Conservation (phyloP, 192 early-diverging fungal genomes). For the Coemansia sp. region DNA sequence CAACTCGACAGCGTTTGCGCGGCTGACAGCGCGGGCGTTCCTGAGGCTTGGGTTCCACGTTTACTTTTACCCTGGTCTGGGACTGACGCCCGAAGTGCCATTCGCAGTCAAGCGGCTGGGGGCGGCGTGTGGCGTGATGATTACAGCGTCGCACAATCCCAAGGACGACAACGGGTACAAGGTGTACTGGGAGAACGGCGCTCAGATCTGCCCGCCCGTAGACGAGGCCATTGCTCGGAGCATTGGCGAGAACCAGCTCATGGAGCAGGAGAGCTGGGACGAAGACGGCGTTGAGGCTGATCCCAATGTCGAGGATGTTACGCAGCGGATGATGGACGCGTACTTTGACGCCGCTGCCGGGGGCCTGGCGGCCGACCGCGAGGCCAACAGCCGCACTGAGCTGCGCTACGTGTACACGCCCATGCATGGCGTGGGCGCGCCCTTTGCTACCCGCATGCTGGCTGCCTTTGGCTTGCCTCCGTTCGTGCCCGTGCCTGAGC, state of each 20-base stretch:
- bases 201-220: constrained; percentile 88
- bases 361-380: constrained; percentile 18
- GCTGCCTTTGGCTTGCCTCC: constrained; percentile 67
- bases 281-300: constrained; percentile 56
- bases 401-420: constrained; percentile 80
- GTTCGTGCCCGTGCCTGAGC: constrained; percentile 63
- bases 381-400: constrained; percentile 12
- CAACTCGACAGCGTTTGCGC: constrained; percentile 79
- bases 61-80: constrained; percentile 67
- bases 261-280: constrained; percentile 58
- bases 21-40: constrained; percentile 80
- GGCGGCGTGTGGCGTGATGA: constrained; percentile 88
- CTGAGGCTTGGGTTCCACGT: constrained; percentile 75
- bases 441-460: constrained; percentile 69
- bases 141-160: constrained; percentile 94
- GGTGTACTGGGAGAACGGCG: constrained; percentile 86
- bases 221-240: constrained; percentile 75
- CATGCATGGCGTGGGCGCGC: constrained; percentile 92
- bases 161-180: constrained; percentile 93
- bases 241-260: constrained; percentile 71
- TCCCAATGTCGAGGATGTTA: constrained; percentile 57
- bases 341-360: constrained; percentile 66
- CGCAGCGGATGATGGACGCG: constrained; percentile 60
- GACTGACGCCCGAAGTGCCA: constrained; percentile 83
- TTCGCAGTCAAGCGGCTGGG: constrained; percentile 75